Evolutionary conservation across 768 basidiomycete genomes (phyloP).

Genomic region (Leccinum subgranulosum): DNA sequence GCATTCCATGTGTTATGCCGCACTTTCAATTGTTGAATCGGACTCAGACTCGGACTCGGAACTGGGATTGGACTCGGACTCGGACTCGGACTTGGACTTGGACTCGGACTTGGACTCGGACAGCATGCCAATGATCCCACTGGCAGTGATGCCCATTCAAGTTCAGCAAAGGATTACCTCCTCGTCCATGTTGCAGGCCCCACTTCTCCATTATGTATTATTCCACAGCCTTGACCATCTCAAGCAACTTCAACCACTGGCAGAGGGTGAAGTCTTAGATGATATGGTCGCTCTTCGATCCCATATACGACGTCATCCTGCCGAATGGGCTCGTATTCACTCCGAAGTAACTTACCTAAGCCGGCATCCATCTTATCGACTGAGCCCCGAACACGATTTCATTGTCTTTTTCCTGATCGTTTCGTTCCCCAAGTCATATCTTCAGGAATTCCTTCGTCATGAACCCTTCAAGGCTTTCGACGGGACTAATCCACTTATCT

Average conservation of each 20-base stretch:
- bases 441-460: not conserved
- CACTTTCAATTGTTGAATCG: not conserved
- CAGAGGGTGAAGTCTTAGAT: not conserved
- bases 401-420: not conserved
- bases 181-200: not conserved
- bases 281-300: not conserved
- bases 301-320: not conserved
- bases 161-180: too few species aligned
- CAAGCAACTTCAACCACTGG: not conserved
- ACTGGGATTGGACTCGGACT: too few species aligned
- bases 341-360: not conserved
- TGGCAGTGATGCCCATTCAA: too few species aligned
- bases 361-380: not conserved
- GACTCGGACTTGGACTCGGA: not conserved
- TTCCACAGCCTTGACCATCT: not conserved
- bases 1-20: not conserved
- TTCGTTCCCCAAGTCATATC: not conserved
- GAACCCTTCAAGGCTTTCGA: not conserved
- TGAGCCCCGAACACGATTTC: not conserved
- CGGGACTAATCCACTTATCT: conserved; percentile 1
- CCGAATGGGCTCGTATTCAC: not conserved
- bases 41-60: too few species aligned
- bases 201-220: not conserved
- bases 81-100: too few species aligned
- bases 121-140: not conserved